phyloP scores from a whole-genome alignment of 495 filamentous ascomycete genomes.

The Tetracladium marchalianum region DNA sequence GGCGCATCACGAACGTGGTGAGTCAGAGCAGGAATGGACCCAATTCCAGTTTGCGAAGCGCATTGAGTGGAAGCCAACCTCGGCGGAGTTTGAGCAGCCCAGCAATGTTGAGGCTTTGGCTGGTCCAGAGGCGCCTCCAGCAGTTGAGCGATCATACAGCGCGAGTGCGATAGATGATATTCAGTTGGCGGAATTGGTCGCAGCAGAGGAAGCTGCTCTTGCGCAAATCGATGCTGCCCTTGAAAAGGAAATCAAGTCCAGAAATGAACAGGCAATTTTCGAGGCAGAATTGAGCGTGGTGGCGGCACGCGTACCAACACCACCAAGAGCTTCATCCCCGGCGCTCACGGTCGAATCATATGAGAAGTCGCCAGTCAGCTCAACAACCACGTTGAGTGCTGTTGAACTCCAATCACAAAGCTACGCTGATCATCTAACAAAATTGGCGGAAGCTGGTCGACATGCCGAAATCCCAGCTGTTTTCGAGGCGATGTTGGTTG shows the following conservation, averaged over 20 bases:
- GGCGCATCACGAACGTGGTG: slow-evolving; percentile 53
- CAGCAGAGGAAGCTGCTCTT: slow-evolving; percentile 37
- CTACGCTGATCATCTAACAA: slow-evolving; percentile 65
- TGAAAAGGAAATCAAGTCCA: slow-evolving; percentile 43
- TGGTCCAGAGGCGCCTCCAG: slow-evolving; percentile 11
- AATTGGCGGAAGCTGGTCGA: slow-evolving; percentile 53
- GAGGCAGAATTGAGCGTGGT: slow-evolving; percentile 18
- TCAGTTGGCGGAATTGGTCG: slow-evolving; percentile 44
- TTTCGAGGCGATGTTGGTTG: slow-evolving; percentile 75
- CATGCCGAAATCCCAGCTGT: slow-evolving; percentile 81
- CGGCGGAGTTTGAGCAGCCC: slow-evolving; percentile 37
- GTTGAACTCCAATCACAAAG: slow-evolving; percentile 51
- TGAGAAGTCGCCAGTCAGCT: slow-evolving; percentile 30
- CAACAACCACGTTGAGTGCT: slow-evolving; percentile 28
- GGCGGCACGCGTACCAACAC: slow-evolving; percentile 19
- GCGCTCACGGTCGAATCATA: slow-evolving; percentile 13
- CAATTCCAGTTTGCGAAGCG: slow-evolving; percentile 80
- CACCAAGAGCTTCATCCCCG: slow-evolving; percentile 13
- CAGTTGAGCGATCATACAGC: slow-evolving; percentile 35
- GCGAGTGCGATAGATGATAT: slow-evolving; percentile 45
- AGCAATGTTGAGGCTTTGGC: slow-evolving; percentile 25
- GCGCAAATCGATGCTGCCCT: slow-evolving; percentile 54
- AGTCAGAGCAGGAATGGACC: slow-evolving; percentile 69
- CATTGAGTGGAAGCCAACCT: slow-evolving; percentile 74
- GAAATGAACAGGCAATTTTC: slow-evolving; percentile 21